A percentile compares a stretch with the other conserved stretches of the same genome.
phyloP scores from a whole-genome alignment of 768 basidiomycete genomes.

The Pholiota conissans region DNA sequence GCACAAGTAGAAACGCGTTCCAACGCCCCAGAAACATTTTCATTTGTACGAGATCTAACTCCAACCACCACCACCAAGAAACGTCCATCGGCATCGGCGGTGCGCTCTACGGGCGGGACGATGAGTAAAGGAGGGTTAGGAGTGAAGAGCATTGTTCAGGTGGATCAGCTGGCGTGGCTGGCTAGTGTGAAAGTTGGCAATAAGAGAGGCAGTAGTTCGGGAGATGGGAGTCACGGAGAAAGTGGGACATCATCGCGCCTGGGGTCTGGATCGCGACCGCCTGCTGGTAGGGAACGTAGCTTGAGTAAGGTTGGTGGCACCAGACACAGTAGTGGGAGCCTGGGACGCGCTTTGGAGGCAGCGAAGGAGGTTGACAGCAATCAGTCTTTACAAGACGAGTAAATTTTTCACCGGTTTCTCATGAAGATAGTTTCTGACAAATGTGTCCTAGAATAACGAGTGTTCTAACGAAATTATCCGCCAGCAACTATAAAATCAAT shows the following conservation, averaged over 20 bases:
- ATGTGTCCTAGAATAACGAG: slow-evolving; percentile 59
- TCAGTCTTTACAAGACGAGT: slow-evolving; percentile 77
- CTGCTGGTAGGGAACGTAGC: slow-evolving; percentile 20
- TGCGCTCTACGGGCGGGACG: slow-evolving; percentile 35
- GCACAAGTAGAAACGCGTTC: not conserved
- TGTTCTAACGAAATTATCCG: slow-evolving; percentile 63
- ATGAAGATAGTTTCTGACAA: not conserved
- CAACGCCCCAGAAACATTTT: not conserved
- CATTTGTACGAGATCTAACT: not conserved
- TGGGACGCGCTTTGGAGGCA: slow-evolving; percentile 34
- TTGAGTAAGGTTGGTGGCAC: slow-evolving; percentile 16
- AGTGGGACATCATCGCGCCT: slow-evolving; percentile 46
- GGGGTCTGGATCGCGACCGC: slow-evolving; percentile 43
- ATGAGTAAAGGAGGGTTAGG: slow-evolving; percentile 51
- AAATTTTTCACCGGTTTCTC: slow-evolving; percentile 21
- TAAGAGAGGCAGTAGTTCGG: slow-evolving; percentile 54
- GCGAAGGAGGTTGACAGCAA: slow-evolving; percentile 32
- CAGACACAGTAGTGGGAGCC: slow-evolving; percentile 50
- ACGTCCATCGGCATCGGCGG: not conserved
- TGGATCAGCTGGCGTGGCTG: slow-evolving; percentile 75
- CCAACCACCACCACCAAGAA: not conserved
- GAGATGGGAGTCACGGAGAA: slow-evolving; percentile 32
- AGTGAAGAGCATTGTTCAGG: slow-evolving; percentile 46
- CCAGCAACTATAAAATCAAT: slow-evolving; percentile 61
- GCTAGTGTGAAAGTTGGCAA: slow-evolving; percentile 69